phyloP scores from a whole-genome alignment of 1,139 yeast species.

The Blastobotrys aristatus region DNA sequence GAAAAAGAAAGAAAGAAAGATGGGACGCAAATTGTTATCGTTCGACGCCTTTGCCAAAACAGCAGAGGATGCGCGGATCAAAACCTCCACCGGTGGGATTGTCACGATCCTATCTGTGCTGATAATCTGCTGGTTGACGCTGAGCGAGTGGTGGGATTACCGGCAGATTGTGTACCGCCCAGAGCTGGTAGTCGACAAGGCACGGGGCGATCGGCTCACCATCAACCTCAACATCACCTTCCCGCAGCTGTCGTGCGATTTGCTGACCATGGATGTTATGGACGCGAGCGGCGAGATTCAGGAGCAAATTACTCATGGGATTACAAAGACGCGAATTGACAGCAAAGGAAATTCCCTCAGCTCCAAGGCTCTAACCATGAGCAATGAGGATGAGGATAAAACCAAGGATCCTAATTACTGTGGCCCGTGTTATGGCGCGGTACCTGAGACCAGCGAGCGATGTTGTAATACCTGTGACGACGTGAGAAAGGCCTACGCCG shows the following conservation, averaged over 20 bases:
- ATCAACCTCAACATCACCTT: constrained; percentile 78
- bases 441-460: constrained; percentile 45
- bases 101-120: constrained; percentile 69
- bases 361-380: constrained; percentile 32
- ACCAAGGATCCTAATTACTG: constrained; percentile 48
- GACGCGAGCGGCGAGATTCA: constrained; percentile 85
- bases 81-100: constrained; percentile 85
- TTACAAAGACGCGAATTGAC: constrained; percentile 61
- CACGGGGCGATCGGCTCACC: constrained; percentile 68
- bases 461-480: constrained; percentile 88
- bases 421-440: constrained; percentile 86
- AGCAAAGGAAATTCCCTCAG: constrained; percentile 41
- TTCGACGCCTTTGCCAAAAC: constrained; percentile 92
- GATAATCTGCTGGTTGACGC: constrained; percentile 56
- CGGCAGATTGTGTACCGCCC: constrained; percentile 64
- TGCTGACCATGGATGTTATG: constrained; percentile 56
- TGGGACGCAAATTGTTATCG: constrained; percentile 40
- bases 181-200: constrained; percentile 83
- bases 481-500: constrained; percentile 74
- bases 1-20: not conserved
- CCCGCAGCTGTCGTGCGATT: constrained; percentile 79
- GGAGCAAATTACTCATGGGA: constrained; percentile 67
- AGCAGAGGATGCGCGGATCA: constrained; percentile 85
- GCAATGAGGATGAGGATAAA: constrained; percentile 27
- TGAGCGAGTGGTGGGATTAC: constrained; percentile 75